Evolutionary conservation across 352 stramenopile genomes (phyloP), one percentile per base, ranked within the genome.

Genomic region (Globisporangium solare): DNA sequence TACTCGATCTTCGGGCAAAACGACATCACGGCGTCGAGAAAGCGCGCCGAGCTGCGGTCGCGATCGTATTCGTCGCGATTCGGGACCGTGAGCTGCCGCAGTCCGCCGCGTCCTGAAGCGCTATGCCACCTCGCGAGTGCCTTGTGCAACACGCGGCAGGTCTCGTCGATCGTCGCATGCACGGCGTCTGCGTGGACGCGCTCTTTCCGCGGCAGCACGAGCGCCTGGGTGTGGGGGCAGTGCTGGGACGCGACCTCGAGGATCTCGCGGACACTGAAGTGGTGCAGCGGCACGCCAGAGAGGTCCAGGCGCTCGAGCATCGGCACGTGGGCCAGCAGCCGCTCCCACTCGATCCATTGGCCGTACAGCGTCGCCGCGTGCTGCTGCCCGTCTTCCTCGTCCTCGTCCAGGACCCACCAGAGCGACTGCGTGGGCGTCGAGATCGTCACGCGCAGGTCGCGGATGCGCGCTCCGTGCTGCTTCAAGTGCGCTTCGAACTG

Each of bases 1-100:
- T 79, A 84, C 67, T 89, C 76, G 45, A 89, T 59, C 1, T 59
- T 43, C 3, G 79, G 79, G 50, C 79, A 89, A 24, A 74, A 67
- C 10, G 27, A 54, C 15, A 56, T 39, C 21, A 83, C 63, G 0
- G 42, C 51, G 3, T 47, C 42, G 11, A 83, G 48, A 41, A 74
- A 78, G 42, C 74, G 64, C 24, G 68, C 45, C 2, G 51, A 54
- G 6, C 27, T 60, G 18, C 52, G n/a, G 41, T 74, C 56, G 50
- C 61, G 66, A 22, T 79, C 68, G 35, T 45, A 41, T 2, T 21
- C 37, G 20, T 52, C 39, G 5, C 47, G 50, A 31, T 49, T 62
- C 3, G 56, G 56, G 0, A 62, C 56, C 11, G 48, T 62, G 42
- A 64, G 51, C 43, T 58, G 50, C 8, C 53, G 17, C 3, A 58